Evolutionary conservation across 2,329 filamentous ascomycete genomes (phyloP), one percentile per base, ranked within the genome.

Genomic region (Trichoderma sp.): DNA sequence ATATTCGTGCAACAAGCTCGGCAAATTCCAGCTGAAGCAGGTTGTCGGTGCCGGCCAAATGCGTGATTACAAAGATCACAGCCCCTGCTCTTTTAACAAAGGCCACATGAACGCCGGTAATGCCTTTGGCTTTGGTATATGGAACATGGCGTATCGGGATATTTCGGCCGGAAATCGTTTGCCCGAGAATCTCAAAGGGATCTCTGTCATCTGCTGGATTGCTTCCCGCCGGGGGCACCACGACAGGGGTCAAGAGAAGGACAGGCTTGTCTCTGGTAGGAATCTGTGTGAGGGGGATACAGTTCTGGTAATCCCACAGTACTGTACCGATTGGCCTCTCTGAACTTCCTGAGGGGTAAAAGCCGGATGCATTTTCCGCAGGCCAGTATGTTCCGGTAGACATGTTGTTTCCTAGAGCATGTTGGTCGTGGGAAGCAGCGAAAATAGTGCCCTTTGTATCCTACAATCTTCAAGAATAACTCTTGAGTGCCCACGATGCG

Each of bases 141-240:
- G 93, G 93, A 60, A 94, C 90, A 81, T 95, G 93, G 24, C 92
- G 90, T 76, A 95, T 87, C 82, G 87, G 87, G 3, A 87, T 84
- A 80, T 93, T 91, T 78, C 89, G 86, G 66, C 84, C 85, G 66
- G 90, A 89, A 66, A 95, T 82, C 62, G 90, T 89, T 77, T 88
- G 88, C 24, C 93, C 93, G 21, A 95, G 85, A 16, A 89, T 88
- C 82, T 95, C 93, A 80, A 95, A 95, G 0, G 93, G 93, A 81
- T 95, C 93, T 79, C 84, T 86, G 62, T 83, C 83, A 76, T 86
- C 85, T 62, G 83, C 80, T 62, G 84, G 79, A 78, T 83, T 83
- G 76, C 82, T 83, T 78, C 83, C 85, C 77, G 84, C 41, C 9
- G 73, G 80, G 64, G 86, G 89, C 27, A 86, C 81, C 41, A 89